These are phyloP conservation scores for Podospora tetraspora DNA, from an alignment of 495 filamentous ascomycete genomes.

Conservation along the genomic window DNA sequence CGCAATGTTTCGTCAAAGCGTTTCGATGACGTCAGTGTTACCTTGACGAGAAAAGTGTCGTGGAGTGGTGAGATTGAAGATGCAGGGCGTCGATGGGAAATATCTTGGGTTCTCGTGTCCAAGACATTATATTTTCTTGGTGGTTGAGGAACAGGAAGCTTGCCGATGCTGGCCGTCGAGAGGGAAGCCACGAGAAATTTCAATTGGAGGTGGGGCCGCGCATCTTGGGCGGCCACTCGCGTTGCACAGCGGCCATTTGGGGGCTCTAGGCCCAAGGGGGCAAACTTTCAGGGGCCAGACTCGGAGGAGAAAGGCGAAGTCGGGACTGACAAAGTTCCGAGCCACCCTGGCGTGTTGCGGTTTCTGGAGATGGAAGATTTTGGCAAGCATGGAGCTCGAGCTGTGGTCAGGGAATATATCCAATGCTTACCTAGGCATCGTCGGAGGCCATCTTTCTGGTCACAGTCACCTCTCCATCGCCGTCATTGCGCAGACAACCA, in stretches of 20 bases:
- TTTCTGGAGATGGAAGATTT: too few relatives aligned
- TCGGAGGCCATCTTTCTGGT: too few relatives aligned
- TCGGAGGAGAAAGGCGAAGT: background rate
- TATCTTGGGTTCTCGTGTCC: background rate
- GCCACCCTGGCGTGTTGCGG: background rate
- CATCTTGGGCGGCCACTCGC: background rate
- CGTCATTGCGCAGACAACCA: too few relatives aligned
- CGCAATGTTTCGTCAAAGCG: background rate
- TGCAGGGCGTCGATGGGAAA: background rate
- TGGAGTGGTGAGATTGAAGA: background rate
- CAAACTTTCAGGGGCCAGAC: background rate
- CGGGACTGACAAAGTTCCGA: background rate
- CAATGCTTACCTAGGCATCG: too few relatives aligned
- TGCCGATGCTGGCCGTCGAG: background rate
- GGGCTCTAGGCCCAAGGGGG: background rate
- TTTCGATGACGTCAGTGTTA: background rate
- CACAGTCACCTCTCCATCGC: too few relatives aligned
- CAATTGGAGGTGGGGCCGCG: background rate
- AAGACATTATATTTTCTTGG: background rate
- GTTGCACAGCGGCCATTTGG: background rate
- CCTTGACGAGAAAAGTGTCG: background rate
- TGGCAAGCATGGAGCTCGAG: background rate
- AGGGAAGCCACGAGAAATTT: background rate
- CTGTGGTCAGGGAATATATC: background rate
- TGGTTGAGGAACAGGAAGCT: background rate